A percentile compares a stretch with the other conserved stretches of the same genome.
Evolutionary conservation across 164 flowering plant species (phyloP).

Genomic region (Cinnamomum micranthum): DNA sequence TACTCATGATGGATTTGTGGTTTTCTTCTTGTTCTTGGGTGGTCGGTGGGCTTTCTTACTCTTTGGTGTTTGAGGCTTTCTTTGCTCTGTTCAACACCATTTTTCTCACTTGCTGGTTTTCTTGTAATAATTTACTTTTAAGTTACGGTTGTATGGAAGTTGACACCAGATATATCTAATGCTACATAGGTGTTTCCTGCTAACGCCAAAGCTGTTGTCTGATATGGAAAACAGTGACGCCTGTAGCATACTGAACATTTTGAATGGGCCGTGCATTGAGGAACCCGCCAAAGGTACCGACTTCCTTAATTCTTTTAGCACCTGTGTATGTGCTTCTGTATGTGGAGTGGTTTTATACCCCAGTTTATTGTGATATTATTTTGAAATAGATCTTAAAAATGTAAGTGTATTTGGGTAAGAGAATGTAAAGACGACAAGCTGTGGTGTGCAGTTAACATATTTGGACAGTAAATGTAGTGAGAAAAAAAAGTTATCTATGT

Average conservation of each 20-base stretch:
- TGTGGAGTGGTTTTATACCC: neutral
- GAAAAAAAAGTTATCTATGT: too few species aligned
- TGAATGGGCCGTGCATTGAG: slow-evolving; percentile 93
- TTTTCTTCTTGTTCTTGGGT: neutral
- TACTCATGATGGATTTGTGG: too few species aligned
- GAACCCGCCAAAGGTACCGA: slow-evolving; percentile 61
- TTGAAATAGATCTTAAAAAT: neutral
- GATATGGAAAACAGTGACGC: slow-evolving; percentile 75
- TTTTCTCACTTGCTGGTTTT: slow-evolving; percentile 48
- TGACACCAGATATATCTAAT: neutral
- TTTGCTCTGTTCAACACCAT: neutral
- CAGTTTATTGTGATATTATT: neutral
- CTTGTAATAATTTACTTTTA: slow-evolving; percentile 60
- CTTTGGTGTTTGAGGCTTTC: too few species aligned
- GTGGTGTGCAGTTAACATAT: neutral
- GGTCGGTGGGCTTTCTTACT: neutral
- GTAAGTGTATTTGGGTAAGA: neutral
- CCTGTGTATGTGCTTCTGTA: neutral
- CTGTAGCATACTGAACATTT: slow-evolving; percentile 67
- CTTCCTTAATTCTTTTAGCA: neutral
- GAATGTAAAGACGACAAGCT: neutral
- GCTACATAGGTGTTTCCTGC: slow-evolving; percentile 72
- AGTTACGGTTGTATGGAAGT: slow-evolving; percentile 65
- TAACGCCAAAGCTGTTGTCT: slow-evolving; percentile 86
- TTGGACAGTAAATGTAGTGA: too few species aligned